Base-by-base conservation (phyloP, 192 early-diverging fungal species). In the Gryganskiella cystojenkinii region DNA sequence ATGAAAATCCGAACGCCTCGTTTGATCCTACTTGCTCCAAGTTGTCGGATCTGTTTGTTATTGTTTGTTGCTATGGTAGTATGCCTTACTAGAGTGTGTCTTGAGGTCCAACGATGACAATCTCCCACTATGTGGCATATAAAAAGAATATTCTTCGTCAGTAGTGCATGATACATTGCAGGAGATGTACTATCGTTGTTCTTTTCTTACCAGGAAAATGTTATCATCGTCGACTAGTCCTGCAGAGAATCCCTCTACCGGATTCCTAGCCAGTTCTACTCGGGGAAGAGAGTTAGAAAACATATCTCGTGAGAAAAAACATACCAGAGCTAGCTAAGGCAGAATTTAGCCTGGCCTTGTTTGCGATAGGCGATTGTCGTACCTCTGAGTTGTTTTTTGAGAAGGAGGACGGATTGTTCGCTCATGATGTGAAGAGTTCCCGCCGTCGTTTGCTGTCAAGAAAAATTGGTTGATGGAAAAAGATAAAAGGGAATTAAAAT, bases 101-200 rank as follows among this genome's bases (percentile, higher is more conserved):
- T 46, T 90, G 84, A 34, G 95, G 93, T 34, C 95, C 95, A 51
- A 96, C 89, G 64, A 99, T 87, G 83, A 95, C 90, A 30, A 99
- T 90, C 56, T 93, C 92, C 94, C 94, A 94, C 91, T 92, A 76
- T n/a, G n/a, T n/a, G n/a, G n/a, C 56, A 64, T 13, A 42, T 14
- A 14, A n/a, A 53, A 35, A 42, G 5, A 53, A 55, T 34, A 28
- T 8, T 20, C 5, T 17, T n/a, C n/a, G n/a, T n/a, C n/a, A n/a
- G n/a, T n/a, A n/a, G n/a, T n/a, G n/a, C n/a, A n/a, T n/a, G n/a
- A n/a, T n/a, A n/a, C n/a, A n/a, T n/a, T n/a, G n/a, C n/a, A n/a
- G n/a, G n/a, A n/a, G n/a, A n/a, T 6, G 22, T 37, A n/a, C 9
- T 20, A 15, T 50, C 30, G 19, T 49, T 0, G 49, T 34, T 37